These are phyloP conservation scores for Colletotrichum sp. DNA, from an alignment of 2,329 filamentous ascomycete species.

Conservation along the genomic window DNA sequence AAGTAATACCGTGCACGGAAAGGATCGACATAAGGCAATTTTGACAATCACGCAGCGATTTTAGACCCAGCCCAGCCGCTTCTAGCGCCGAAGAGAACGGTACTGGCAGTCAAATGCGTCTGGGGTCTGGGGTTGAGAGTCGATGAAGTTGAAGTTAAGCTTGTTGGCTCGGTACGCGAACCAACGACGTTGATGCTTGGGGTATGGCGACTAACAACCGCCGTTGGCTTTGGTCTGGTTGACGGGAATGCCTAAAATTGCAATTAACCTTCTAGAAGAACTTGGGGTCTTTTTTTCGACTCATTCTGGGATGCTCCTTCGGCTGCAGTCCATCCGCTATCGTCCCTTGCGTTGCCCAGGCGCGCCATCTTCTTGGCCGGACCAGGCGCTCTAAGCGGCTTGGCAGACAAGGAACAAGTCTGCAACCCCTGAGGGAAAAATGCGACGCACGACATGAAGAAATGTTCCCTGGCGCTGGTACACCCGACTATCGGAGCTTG, in stretches of 20 bases:
- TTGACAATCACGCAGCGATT: not conserved
- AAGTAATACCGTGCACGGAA: not conserved
- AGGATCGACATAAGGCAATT: not conserved
- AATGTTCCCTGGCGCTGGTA: not conserved
- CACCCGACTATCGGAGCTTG: not conserved
- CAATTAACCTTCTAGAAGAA: not conserved
- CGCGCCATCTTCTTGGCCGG: not conserved
- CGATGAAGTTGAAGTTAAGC: not conserved
- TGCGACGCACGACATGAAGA: constrained; percentile 5
- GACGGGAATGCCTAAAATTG: not conserved
- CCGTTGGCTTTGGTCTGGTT: not conserved
- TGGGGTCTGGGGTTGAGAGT: not conserved
- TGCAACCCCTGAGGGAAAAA: not conserved
- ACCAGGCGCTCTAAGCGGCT: not conserved
- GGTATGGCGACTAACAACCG: not conserved
- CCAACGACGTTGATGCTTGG: not conserved
- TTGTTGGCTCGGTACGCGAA: not conserved
- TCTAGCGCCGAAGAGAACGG: not conserved
- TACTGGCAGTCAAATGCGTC: not conserved
- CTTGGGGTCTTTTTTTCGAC: not conserved
- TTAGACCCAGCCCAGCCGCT: not conserved
- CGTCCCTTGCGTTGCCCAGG: not conserved
- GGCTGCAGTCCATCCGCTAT: not conserved
- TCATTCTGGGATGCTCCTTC: not conserved
- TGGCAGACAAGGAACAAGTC: constrained; percentile 1